Evolutionary conservation across 768 basidiomycete species (phyloP).

Genomic region (Kwoniella dendrophila): DNA sequence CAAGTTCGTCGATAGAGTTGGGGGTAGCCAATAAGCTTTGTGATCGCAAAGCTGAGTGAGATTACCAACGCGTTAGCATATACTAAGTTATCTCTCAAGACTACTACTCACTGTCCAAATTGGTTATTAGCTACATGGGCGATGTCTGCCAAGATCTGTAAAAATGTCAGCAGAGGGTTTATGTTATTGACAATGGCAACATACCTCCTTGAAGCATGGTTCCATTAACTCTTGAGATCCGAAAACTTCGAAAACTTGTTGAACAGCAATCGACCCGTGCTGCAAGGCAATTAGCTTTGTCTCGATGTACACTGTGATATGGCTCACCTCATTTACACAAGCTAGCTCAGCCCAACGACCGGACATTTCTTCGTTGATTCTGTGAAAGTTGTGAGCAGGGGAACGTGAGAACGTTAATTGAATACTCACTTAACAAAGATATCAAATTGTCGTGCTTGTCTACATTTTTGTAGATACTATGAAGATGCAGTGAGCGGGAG

Average conservation of each 20-base stretch:
- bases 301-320: background rate
- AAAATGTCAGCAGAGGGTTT: constrained; percentile 9
- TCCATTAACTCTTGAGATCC: constrained; percentile 44
- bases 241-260: constrained; percentile 53
- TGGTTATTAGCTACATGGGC: constrained; percentile 49
- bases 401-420: background rate
- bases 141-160: constrained; percentile 43
- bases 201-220: constrained; percentile 45
- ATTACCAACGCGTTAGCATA: background rate
- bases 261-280: constrained; percentile 51
- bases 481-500: background rate
- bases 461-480: constrained; percentile 48
- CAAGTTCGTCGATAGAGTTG: constrained; percentile 32
- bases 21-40: constrained; percentile 46
- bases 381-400: constrained; percentile 8
- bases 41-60: constrained; percentile 45
- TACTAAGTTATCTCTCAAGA: background rate
- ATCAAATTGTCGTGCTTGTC: constrained; percentile 28
- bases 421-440: constrained; percentile 45
- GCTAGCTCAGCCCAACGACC: constrained; percentile 49
- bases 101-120: constrained; percentile 48
- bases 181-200: background rate
- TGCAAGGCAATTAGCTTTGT: background rate
- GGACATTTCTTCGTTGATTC: constrained; percentile 45
- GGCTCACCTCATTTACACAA: constrained; percentile 47